Base-by-base conservation (phyloP, 495 filamentous ascomycete genomes). In the Annulohypoxylon moriforme region DNA sequence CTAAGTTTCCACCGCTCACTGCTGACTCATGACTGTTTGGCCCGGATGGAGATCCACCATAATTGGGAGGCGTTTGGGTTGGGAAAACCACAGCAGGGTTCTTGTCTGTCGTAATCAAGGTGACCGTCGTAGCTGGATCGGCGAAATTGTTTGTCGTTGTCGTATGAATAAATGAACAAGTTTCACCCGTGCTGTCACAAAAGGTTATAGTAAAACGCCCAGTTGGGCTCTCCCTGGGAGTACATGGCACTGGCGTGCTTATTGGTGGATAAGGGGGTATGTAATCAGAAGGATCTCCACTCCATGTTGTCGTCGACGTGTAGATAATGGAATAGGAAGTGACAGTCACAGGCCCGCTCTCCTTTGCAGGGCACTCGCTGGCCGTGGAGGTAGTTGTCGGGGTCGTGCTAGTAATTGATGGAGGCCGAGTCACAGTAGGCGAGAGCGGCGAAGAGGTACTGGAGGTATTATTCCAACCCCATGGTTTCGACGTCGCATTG, bases 11-110 rank as follows among this genome's bases (percentile, higher is more conserved):
- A n/a, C 52, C 58, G 55, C 55, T 50, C 24, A 33, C 68, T 11
- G 55, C 72, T 29, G 79, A 64, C 18, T 77, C 52, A 57, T 75
- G 75, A 18, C 64, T 42, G 16, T 80, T 73, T 44, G 61, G 78
- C 29, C 42, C 66, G 13, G 57, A 64, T 13, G 64, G 76, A 34
- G 75, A 74, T 13, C 82, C 81, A 63, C 83, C 82, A 64, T 83
- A 85, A 66, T 78, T 67, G 0, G 83, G 83, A 7, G 81, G 77
- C 7, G 73, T 31, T 40, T 80, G 74, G 18, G 75, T 76, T 8
- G 82, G 69, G 63, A 76, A 85, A 8, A 84, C 75, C 33, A 85
- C 82, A 33, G 81, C 80, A 1, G 83, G 83, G 47, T 85, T 85
- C 65, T 84, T 85, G 55, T 85, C 83, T 9, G 83, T 85, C 11